A percentile compares a stretch with the other conserved stretches of the same genome.
These are phyloP conservation scores for Candida sp. DNA, from an alignment of 1,139 yeast genomes.

Conservation along the genomic window DNA sequence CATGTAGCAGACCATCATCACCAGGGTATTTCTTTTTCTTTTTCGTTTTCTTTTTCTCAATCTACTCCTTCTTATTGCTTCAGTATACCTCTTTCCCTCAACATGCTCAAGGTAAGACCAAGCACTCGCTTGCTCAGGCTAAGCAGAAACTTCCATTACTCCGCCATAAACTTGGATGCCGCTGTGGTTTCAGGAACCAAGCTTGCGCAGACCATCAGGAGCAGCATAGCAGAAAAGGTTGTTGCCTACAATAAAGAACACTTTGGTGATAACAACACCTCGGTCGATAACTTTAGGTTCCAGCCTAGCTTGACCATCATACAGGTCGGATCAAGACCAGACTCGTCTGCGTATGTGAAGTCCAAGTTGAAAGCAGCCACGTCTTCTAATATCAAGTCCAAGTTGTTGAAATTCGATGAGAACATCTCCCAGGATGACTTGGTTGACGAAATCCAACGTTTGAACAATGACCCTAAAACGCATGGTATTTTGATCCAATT, in stretches of 20 bases:
- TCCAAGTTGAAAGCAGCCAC: constrained; percentile 77
- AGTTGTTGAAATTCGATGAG: constrained; percentile 60
- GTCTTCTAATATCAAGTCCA: constrained; percentile 66
- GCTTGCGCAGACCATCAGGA: constrained; percentile 43
- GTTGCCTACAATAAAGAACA: constrained; percentile 38
- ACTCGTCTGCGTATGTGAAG: constrained; percentile 76
- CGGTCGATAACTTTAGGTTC: constrained; percentile 44
- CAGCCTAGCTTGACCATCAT: constrained; percentile 69
- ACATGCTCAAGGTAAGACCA: constrained; percentile 5
- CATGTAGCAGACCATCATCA: not conserved
- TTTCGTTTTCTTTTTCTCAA: not conserved
- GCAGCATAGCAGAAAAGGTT: constrained; percentile 46
- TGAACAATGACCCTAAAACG: constrained; percentile 66
- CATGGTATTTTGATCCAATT: constrained; percentile 77
- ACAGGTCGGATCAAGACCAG: constrained; percentile 80
- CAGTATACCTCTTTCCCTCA: not conserved
- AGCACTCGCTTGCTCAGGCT: constrained; percentile 5
- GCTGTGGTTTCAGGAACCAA: constrained; percentile 48
- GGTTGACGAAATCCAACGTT: constrained; percentile 54
- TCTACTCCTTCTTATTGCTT: not conserved
- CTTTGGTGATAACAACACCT: constrained; percentile 16
- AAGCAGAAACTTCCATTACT: constrained; percentile 17
- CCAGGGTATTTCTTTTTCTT: not conserved
- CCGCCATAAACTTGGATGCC: constrained; percentile 30
- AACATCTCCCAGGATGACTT: constrained; percentile 60